Evolutionary conservation across 2,329 filamentous ascomycete genomes (phyloP).

Genomic region (Aspergillus fijiensis): DNA sequence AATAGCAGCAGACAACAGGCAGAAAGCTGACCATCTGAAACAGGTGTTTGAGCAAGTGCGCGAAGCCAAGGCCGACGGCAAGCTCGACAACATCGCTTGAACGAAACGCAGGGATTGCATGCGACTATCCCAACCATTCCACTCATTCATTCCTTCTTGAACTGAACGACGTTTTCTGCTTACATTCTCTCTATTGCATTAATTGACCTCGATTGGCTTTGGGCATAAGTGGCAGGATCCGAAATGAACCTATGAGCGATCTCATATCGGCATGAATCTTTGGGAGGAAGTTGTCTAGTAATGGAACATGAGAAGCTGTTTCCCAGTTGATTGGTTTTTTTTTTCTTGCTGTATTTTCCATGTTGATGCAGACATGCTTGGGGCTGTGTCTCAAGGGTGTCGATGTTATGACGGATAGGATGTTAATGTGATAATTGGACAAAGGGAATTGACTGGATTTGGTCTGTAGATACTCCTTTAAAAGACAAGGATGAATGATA

Average conservation of each 20-base stretch:
- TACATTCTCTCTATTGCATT: slow-evolving; percentile 32
- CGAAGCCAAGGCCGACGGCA: slow-evolving; percentile 73
- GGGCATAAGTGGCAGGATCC: slow-evolving; percentile 30
- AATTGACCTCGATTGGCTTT: slow-evolving; percentile 27
- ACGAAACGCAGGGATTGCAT: slow-evolving; percentile 20
- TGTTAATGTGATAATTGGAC: slow-evolving; percentile 19
- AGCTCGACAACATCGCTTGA: slow-evolving; percentile 50
- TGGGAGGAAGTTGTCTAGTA: slow-evolving; percentile 18
- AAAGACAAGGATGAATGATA: too few species aligned
- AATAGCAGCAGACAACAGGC: background rate
- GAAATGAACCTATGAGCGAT: slow-evolving; percentile 25
- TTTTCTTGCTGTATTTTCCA: slow-evolving; percentile 17
- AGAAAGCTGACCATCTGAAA: slow-evolving; percentile 19
- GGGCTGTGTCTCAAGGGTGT: slow-evolving; percentile 22
- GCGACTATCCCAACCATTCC: background rate
- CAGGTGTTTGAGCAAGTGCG: slow-evolving; percentile 93
- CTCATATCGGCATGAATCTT: slow-evolving; percentile 16
- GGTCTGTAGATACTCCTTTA: background rate
- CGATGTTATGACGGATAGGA: slow-evolving; percentile 21
- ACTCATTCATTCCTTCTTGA: slow-evolving; percentile 11
- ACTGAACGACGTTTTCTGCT: slow-evolving; percentile 8
- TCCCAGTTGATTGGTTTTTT: slow-evolving; percentile 16
- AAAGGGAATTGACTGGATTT: background rate
- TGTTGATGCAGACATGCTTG: slow-evolving; percentile 11
- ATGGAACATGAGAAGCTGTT: slow-evolving; percentile 16